These are phyloP conservation scores for Talaromyces sp. DNA, from an alignment of 2,329 filamentous ascomycete genomes.

Conservation along the genomic window DNA sequence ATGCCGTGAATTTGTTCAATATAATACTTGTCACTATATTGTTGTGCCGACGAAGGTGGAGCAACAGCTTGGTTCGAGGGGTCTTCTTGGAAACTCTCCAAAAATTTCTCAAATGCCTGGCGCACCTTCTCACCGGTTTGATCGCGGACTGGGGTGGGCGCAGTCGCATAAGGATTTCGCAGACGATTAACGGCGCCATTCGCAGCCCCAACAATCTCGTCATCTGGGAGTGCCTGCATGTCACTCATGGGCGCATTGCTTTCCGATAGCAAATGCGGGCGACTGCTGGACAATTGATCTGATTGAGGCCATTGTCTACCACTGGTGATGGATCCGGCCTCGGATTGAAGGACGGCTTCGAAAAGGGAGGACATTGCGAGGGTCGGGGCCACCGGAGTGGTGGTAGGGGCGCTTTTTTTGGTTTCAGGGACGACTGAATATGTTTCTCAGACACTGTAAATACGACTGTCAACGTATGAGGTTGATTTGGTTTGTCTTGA, in stretches of 20 bases:
- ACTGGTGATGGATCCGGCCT: constrained; percentile 33
- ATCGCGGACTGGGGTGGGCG: constrained; percentile 56
- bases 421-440: not conserved
- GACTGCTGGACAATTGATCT: constrained; percentile 48
- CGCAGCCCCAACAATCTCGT: constrained; percentile 52
- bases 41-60: constrained; percentile 50
- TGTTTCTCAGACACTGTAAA: not conserved
- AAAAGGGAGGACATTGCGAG: constrained; percentile 38
- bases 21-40: constrained; percentile 60
- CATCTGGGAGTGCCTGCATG: constrained; percentile 55
- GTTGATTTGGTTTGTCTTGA: not conserved
- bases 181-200: constrained; percentile 47
- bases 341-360: constrained; percentile 39
- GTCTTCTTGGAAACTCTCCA: constrained; percentile 58
- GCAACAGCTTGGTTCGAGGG: constrained; percentile 29
- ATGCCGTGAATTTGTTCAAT: constrained; percentile 62
- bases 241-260: constrained; percentile 52
- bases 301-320: constrained; percentile 27
- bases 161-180: constrained; percentile 46
- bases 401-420: not conserved
- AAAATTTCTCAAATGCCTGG: constrained; percentile 57
- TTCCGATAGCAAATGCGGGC: constrained; percentile 49
- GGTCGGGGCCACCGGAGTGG: constrained; percentile 22
- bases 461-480: not conserved
- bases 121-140: constrained; percentile 59